Base-by-base conservation (phyloP, 2,329 filamentous ascomycete species). In the Venturia nashicola region DNA sequence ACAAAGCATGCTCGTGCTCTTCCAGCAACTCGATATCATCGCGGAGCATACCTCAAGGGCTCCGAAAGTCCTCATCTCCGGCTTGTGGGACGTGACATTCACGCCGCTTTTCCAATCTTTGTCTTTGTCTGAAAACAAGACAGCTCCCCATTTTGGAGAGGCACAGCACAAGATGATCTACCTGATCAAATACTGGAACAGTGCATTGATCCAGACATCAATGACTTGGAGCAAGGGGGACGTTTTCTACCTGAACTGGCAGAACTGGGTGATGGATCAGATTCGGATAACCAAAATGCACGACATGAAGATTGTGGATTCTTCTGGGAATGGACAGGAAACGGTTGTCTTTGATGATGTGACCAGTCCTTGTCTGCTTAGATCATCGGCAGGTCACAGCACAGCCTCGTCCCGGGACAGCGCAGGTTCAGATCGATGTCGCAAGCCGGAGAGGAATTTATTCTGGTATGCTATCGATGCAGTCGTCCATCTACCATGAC, bases 41-140 rank as follows among this genome's bases (percentile, higher is more conserved):
- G 72, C 70, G 36, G 68, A 70, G 59, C 68, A 73, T 59, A 66
- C 68, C 40, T 59, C 64, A 39, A 62, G 60, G 7, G 68, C 70
- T 27, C 66, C 71, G 39, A 69, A 70, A 61, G 67, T 75, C 46
- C 67, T 75, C 34, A 66, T 73, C 60, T 71, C 72, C 48, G 70
- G 68, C 40, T 64, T 74, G 57, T 64, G 73, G 61, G 74, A 76
- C 67, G 68, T 73, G 42, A 73, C 71, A 20, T 75, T 75, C 65
- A 65, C 75, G 48, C 74, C 73, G 61, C 68, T 67, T 60, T 74
- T 73, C 64, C 68, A 71, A 43, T 65, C 63, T 57, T 69, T 42
- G 48, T 65, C 62, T 51, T 69, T 20, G 27, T 42, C 32, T 14
- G 68, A 66, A 57, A 71, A 69, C 62, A 66, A 69, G 34, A 65